These are phyloP conservation scores for Ganoderma leucocontextum DNA, from an alignment of 1,284 basidiomycete species.

Conservation along the genomic window DNA sequence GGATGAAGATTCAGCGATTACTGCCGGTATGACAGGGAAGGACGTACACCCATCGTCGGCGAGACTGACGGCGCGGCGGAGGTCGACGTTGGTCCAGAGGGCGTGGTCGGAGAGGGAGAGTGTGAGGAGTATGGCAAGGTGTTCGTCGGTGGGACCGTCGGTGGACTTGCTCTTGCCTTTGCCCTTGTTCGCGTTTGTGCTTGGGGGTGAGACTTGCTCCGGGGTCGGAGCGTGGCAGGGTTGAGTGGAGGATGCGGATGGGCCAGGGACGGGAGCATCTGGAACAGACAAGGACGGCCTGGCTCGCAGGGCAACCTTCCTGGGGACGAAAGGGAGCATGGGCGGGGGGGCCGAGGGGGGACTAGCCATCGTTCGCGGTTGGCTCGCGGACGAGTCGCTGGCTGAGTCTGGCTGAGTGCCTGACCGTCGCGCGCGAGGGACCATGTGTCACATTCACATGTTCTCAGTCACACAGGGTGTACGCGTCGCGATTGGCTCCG, in stretches of 20 bases:
- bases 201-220: not conserved
- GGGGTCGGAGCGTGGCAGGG: not conserved
- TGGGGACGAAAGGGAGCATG: slow-evolving; percentile 43
- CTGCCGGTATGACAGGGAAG: slow-evolving; percentile 14
- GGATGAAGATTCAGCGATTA: slow-evolving; percentile 31
- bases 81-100: slow-evolving; percentile 63
- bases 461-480: not conserved
- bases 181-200: not conserved
- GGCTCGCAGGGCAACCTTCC: slow-evolving; percentile 36
- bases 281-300: slow-evolving; percentile 8
- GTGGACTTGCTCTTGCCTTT: slow-evolving; percentile 3
- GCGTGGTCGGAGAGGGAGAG: slow-evolving; percentile 73
- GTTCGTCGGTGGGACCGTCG: slow-evolving; percentile 44
- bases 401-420: not conserved
- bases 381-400: slow-evolving; percentile 2
- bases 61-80: slow-evolving; percentile 57
- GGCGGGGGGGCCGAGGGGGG: slow-evolving; percentile 6
- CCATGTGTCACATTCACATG: slow-evolving; percentile 7
- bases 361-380: slow-evolving; percentile 5
- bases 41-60: slow-evolving; percentile 60
- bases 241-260: not conserved
- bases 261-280: slow-evolving; percentile 2
- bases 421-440: not conserved
- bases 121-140: slow-evolving; percentile 56
- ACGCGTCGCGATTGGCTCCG: slow-evolving; percentile 3